Evolutionary conservation across 495 filamentous ascomycete genomes (phyloP).

Genomic region (Neurospora pannonica): DNA sequence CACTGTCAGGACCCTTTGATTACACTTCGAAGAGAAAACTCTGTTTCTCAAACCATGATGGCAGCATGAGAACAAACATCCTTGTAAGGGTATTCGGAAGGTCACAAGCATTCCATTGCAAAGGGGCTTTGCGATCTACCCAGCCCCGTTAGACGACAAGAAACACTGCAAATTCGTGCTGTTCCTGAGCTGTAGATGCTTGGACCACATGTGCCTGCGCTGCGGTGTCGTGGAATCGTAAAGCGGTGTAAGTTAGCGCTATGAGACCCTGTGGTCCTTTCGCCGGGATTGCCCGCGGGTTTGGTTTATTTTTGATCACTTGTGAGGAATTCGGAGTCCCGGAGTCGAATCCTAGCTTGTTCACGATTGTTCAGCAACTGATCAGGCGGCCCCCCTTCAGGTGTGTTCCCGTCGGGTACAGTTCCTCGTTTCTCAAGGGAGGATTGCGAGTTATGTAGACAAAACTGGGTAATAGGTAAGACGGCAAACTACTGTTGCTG

Average conservation of each 20-base stretch:
- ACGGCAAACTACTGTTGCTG: neutral
- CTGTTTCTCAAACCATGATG: neutral
- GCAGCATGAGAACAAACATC: neutral
- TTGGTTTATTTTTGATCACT: neutral
- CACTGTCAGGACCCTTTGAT: neutral
- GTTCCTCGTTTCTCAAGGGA: neutral
- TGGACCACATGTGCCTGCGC: neutral
- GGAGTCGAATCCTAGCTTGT: neutral
- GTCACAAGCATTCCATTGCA: neutral
- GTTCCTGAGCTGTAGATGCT: neutral
- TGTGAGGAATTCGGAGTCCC: neutral
- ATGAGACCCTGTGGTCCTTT: neutral
- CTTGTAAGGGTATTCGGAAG: neutral
- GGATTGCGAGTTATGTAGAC: neutral
- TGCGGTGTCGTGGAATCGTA: neutral
- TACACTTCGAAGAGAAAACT: neutral
- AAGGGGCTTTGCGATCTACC: neutral
- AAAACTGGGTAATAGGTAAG: neutral
- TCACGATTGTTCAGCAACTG: neutral
- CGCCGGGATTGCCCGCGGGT: neutral
- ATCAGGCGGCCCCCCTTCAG: neutral
- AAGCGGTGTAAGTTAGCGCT: neutral
- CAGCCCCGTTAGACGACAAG: neutral
- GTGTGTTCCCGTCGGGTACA: neutral
- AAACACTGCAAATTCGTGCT: neutral